Evolutionary conservation across 768 basidiomycete species (phyloP).

Genomic region (Mrakia hoshinonis): DNA sequence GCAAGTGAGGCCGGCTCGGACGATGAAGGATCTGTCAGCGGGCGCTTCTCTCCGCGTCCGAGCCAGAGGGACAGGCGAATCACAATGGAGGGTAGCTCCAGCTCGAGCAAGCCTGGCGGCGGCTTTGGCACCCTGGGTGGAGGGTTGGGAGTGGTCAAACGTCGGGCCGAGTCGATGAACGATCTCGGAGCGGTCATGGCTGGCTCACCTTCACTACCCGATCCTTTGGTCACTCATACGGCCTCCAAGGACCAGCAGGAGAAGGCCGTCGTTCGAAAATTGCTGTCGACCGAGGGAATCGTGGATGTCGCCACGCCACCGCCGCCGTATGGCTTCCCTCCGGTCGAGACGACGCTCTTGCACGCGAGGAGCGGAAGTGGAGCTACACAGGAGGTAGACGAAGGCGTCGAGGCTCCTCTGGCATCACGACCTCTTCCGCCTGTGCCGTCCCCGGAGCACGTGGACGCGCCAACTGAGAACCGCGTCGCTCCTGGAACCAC

Average conservation of each 20-base stretch:
- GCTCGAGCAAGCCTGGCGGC: not conserved
- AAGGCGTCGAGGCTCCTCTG: no score
- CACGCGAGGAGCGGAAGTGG: no score
- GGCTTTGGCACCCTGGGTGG: not conserved
- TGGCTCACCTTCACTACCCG: not conserved
- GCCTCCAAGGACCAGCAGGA: not conserved
- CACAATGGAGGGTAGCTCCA: not conserved
- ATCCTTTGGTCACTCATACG: not conserved
- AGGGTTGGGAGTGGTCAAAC: not conserved
- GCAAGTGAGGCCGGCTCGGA: conserved; percentile 8
- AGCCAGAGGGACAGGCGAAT: no score
- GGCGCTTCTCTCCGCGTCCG: no score
- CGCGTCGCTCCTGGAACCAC: not conserved
- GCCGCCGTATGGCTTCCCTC: not conserved
- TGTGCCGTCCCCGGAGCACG: no score
- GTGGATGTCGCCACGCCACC: not conserved
- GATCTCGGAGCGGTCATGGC: not conserved
- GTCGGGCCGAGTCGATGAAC: conserved; percentile 11
- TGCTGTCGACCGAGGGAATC: no score
- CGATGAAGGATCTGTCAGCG: not conserved
- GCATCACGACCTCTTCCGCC: no score
- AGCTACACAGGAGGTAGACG: no score
- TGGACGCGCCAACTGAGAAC: no score
- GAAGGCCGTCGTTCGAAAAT: no score
- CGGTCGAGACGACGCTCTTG: not conserved